Evolutionary conservation across 768 basidiomycete species (phyloP).

Genomic region (Leccinum subtestaceum): DNA sequence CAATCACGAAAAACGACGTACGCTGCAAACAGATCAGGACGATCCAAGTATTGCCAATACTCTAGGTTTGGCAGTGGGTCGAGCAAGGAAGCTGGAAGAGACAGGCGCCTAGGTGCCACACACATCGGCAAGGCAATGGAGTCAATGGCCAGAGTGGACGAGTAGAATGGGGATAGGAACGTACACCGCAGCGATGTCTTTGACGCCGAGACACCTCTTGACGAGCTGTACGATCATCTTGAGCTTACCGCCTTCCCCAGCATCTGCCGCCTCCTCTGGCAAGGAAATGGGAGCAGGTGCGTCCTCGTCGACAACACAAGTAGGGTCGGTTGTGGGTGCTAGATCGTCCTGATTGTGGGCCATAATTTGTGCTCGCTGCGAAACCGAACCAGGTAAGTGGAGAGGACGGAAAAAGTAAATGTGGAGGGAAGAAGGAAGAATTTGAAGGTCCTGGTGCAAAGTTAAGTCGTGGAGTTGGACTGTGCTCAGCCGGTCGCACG

Average conservation of each 20-base stretch:
- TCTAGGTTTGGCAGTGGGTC: constrained; percentile 96
- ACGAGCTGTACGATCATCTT: constrained; percentile 92
- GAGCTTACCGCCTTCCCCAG: constrained; percentile 86
- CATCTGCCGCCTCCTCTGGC: constrained; percentile 67
- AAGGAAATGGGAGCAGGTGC: constrained; percentile 61
- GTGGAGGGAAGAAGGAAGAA: neutral
- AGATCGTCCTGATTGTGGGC: constrained; percentile 15
- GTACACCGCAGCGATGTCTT: constrained; percentile 92
- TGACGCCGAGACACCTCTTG: constrained; percentile 89
- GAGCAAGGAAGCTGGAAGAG: constrained; percentile 86
- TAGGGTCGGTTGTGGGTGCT: constrained; percentile 5
- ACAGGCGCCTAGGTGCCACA: constrained; percentile 67
- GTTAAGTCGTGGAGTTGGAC: constrained; percentile 10
- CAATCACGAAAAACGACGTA: constrained; percentile 42
- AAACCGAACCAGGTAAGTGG: neutral
- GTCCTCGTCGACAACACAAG: constrained; percentile 43
- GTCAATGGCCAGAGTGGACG: constrained; percentile 17
- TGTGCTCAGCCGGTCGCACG: constrained; percentile 16
- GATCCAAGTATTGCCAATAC: constrained; percentile 92
- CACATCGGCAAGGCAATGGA: neutral
- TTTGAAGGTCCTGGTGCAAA: neutral
- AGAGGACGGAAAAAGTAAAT: neutral
- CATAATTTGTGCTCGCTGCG: constrained; percentile 13
- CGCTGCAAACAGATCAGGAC: constrained; percentile 90
- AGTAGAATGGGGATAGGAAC: constrained; percentile 27